phyloP scores from a whole-genome alignment of 1,284 basidiomycete genomes.

The Clitocybe nebularis region DNA sequence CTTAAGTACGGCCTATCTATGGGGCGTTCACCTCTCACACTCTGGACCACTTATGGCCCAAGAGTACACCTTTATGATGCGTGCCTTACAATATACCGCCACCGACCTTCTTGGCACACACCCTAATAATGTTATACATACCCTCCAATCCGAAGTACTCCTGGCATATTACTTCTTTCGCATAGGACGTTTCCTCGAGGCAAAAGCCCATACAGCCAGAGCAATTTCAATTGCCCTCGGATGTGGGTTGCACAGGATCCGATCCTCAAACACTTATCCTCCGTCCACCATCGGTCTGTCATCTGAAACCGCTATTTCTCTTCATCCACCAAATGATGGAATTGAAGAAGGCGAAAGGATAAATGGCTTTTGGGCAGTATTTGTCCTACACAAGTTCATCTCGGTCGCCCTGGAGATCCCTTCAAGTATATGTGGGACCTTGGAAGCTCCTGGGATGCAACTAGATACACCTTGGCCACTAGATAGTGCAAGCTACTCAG shows the following conservation, averaged over 20 bases:
- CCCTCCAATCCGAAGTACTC: constrained; percentile 54
- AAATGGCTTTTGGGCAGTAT: constrained; percentile 55
- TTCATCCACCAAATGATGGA: constrained; percentile 28
- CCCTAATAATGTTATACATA: constrained; percentile 44
- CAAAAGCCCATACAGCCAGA: constrained; percentile 37
- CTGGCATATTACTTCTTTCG: constrained; percentile 53
- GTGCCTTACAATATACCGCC: constrained; percentile 39
- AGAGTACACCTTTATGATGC: constrained; percentile 35
- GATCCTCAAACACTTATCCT: constrained; percentile 27
- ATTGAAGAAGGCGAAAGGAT: constrained; percentile 57
- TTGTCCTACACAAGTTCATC: constrained; percentile 49
- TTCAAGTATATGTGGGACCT: constrained; percentile 37
- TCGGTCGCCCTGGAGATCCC: constrained; percentile 43
- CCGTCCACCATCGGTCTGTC: constrained; percentile 30
- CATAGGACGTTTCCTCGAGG: constrained; percentile 40
- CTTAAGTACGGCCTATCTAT: constrained; percentile 44
- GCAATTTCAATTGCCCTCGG: constrained; percentile 39
- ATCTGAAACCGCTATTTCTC: constrained; percentile 27
- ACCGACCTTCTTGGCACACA: constrained; percentile 34
- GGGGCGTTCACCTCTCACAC: constrained; percentile 43
- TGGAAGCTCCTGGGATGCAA: constrained; percentile 41
- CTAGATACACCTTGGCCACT: constrained; percentile 61
- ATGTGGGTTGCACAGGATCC: constrained; percentile 37
- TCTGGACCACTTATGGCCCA: constrained; percentile 32
- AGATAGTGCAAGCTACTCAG: constrained; percentile 41